Conservation (phyloP, 2,329 filamentous ascomycete genomes). For the Aspergillus fumigatus region DNA sequence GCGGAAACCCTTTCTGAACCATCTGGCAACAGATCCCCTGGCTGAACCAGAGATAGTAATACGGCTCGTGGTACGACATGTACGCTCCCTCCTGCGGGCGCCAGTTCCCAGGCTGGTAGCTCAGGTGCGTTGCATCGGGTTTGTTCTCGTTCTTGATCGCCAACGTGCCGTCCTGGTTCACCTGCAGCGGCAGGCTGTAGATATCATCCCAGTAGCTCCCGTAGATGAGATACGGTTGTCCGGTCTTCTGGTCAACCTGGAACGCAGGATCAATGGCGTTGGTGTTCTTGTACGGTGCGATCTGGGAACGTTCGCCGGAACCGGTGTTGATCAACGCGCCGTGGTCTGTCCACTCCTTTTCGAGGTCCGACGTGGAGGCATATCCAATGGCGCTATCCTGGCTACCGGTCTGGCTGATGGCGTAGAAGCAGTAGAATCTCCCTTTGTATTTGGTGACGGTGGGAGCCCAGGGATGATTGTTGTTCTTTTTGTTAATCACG, state of each 20-base stretch:
- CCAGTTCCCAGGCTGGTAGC: slow-evolving; percentile 8
- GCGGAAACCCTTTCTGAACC: slow-evolving; percentile 13
- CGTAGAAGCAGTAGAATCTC: slow-evolving; percentile 30
- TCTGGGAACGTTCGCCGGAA: slow-evolving; percentile 11
- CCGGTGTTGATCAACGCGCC: slow-evolving; percentile 25
- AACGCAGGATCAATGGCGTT: slow-evolving; percentile 31
- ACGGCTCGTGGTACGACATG: slow-evolving; percentile 26
- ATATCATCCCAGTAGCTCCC: slow-evolving; percentile 29
- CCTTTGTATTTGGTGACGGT: slow-evolving; percentile 21
- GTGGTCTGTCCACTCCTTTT: slow-evolving; percentile 26
- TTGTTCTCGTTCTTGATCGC: slow-evolving; percentile 14
- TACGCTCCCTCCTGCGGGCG: slow-evolving; percentile 28
- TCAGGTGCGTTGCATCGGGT: slow-evolving; percentile 22
- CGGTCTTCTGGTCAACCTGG: slow-evolving; percentile 15
- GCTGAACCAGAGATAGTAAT: slow-evolving; percentile 34
- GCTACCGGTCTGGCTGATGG: slow-evolving; percentile 19
- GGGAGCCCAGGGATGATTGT: slow-evolving; percentile 26
- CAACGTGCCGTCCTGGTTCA: slow-evolving; percentile 18
- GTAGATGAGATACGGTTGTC: slow-evolving; percentile 24
- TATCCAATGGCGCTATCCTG: slow-evolving; percentile 29
- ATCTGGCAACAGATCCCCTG: slow-evolving; percentile 29
- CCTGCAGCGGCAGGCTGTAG: slow-evolving; percentile 24
- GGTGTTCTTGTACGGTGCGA: slow-evolving; percentile 22
- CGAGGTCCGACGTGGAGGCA: slow-evolving; percentile 20
- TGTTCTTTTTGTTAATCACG: slow-evolving; percentile 22